Evolutionary conservation across 805 yeast species (phyloP).

Genomic region (Yarrowia hollandica): DNA sequence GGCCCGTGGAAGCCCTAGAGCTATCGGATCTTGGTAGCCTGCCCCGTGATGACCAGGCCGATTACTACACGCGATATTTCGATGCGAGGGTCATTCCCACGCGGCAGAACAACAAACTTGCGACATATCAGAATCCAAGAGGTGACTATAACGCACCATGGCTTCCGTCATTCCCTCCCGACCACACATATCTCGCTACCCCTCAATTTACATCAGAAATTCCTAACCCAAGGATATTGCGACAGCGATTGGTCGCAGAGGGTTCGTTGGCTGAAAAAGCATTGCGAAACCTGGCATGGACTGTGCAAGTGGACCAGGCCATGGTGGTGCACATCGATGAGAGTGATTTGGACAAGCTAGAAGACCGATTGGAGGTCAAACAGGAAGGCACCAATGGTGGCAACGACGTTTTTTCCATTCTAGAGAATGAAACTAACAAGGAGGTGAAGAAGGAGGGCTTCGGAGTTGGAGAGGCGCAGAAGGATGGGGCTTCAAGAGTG

Average conservation of each 20-base stretch:
- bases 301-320: constrained; percentile 31
- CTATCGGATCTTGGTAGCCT: neutral
- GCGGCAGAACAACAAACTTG: constrained; percentile 49
- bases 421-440: constrained; percentile 19
- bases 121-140: constrained; percentile 51
- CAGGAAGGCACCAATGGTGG: neutral
- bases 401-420: neutral
- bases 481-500: neutral
- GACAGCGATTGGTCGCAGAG: constrained; percentile 75
- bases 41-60: constrained; percentile 20
- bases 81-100: constrained; percentile 22
- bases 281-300: constrained; percentile 55
- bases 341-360: constrained; percentile 29
- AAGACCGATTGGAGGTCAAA: constrained; percentile 12
- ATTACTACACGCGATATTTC: constrained; percentile 18
- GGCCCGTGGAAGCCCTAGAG: constrained; percentile 14
- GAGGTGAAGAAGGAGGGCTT: constrained; percentile 8
- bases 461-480: neutral
- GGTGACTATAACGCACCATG: constrained; percentile 62
- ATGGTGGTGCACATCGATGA: constrained; percentile 31
- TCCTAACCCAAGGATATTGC: constrained; percentile 68
- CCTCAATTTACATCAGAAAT: constrained; percentile 63
- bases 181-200: constrained; percentile 82
- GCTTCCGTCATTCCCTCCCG: constrained; percentile 90
- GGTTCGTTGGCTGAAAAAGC: constrained; percentile 80